Conservation (phyloP, 345 rosid genomes). For the Psidium friedrichsthalianum region DNA sequence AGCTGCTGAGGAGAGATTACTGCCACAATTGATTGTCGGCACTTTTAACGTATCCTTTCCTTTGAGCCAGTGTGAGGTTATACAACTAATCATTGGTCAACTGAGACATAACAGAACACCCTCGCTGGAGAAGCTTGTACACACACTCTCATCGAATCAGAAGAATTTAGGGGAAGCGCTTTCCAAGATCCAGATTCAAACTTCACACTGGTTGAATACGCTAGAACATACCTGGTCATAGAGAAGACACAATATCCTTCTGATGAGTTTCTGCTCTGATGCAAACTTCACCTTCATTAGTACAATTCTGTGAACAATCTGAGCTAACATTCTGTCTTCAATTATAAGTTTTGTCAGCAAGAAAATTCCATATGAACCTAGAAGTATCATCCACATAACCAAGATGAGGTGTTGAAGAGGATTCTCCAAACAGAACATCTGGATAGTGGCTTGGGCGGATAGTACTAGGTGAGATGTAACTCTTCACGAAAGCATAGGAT, state of each 20-base stretch:
- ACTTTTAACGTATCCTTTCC: too few species aligned
- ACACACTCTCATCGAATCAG: slow-evolving; percentile 53
- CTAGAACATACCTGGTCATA: slow-evolving; percentile 77
- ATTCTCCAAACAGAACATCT: slow-evolving; percentile 79
- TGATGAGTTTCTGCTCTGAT: slow-evolving; percentile 54
- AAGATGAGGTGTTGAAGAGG: slow-evolving; percentile 59
- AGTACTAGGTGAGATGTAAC: slow-evolving; percentile 49
- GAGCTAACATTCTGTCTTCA: slow-evolving; percentile 25
- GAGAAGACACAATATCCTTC: slow-evolving; percentile 70
- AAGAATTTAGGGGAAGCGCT: slow-evolving; percentile 45
- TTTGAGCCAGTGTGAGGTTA: too few species aligned
- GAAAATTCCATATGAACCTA: slow-evolving; percentile 80
- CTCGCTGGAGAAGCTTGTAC: too few species aligned
- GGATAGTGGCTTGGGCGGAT: slow-evolving; percentile 85
- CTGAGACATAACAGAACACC: too few species aligned
- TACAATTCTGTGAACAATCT: slow-evolving; percentile 58
- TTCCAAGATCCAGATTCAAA: slow-evolving; percentile 59
- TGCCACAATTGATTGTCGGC: too few species aligned
- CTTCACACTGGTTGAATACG: slow-evolving; percentile 85
- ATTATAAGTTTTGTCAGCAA: slow-evolving; percentile 72
- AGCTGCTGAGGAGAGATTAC: too few species aligned
- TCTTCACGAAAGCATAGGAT: slow-evolving; percentile 73
- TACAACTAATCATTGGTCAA: too few species aligned
- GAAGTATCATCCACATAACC: slow-evolving; percentile 57
- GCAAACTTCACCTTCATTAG: slow-evolving; percentile 48